phyloP scores from a whole-genome alignment of 371 early-diverging fungal genomes.

The Umbelopsis sp. region DNA sequence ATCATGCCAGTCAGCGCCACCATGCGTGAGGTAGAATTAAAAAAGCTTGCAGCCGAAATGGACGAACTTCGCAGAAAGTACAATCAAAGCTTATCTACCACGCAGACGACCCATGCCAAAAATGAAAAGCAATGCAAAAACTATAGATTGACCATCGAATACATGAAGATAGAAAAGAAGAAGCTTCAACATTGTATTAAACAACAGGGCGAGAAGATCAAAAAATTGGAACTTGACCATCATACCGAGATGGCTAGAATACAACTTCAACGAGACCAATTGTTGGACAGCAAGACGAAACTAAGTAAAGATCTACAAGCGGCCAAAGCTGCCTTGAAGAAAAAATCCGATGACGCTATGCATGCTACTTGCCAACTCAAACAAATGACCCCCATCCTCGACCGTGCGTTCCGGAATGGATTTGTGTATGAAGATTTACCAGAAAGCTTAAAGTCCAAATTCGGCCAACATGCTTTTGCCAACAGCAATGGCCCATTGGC shows the following conservation, averaged over 20 bases:
- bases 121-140: constrained; percentile 38
- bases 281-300: constrained; percentile 58
- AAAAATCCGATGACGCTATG: constrained; percentile 40
- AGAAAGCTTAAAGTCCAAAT: constrained; percentile 6
- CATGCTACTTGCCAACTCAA: constrained; percentile 45
- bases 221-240: constrained; percentile 54
- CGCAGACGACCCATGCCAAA: constrained; percentile 33
- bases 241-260: constrained; percentile 63
- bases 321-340: constrained; percentile 44
- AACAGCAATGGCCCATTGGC: not conserved
- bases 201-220: constrained; percentile 56
- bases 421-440: constrained; percentile 7
- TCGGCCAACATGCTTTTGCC: not conserved
- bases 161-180: constrained; percentile 63
- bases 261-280: constrained; percentile 55
- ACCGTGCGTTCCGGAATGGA: constrained; percentile 17
- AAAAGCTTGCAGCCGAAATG: constrained; percentile 60
- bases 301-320: constrained; percentile 56
- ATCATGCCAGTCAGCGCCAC: not conserved
- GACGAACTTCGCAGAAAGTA: constrained; percentile 45
- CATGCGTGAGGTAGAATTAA: constrained; percentile 56
- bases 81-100: constrained; percentile 39
- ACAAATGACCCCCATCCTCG: constrained; percentile 30
- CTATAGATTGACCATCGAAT: constrained; percentile 41
- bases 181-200: constrained; percentile 67